Evolutionary conservation across 768 basidiomycete genomes (phyloP).

Genomic region (Erythrobasidium yunnanense): DNA sequence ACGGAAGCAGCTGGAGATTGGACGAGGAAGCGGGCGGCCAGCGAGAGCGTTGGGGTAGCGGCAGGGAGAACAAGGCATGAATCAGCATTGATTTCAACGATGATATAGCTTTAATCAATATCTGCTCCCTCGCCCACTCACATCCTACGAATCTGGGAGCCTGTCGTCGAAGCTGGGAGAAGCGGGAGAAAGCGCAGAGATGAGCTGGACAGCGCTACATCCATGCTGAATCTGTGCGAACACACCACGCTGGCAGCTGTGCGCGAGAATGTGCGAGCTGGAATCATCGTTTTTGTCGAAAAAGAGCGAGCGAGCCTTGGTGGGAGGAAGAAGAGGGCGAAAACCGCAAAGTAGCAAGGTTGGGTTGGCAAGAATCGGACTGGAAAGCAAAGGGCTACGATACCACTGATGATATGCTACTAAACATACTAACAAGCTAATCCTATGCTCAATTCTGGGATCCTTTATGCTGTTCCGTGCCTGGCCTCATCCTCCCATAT

Average conservation of each 20-base stretch:
- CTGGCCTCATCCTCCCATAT: too few species aligned
- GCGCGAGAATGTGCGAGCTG: conserved; percentile 14
- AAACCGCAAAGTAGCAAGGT: neutral
- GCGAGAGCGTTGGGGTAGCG: neutral
- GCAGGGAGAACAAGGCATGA: neutral
- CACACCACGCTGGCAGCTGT: conserved; percentile 16
- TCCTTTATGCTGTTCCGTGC: too few species aligned
- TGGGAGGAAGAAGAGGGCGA: neutral
- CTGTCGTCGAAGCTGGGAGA: neutral
- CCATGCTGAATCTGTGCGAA: conserved; percentile 10
- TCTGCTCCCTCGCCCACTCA: neutral
- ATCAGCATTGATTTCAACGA: neutral
- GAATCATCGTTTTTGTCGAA: conserved; percentile 1
- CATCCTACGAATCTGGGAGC: neutral
- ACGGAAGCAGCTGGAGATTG: neutral
- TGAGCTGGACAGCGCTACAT: neutral
- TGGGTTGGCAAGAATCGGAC: neutral
- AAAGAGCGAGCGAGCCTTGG: neutral
- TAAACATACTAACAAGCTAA: too few species aligned
- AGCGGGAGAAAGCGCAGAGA: neutral
- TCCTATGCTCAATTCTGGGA: too few species aligned
- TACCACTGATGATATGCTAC: too few species aligned
- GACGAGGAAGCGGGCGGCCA: neutral
- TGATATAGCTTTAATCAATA: neutral
- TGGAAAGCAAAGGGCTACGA: neutral